Base-by-base conservation (phyloP, 495 filamentous ascomycete genomes). In the Aspergillus bridgeri region DNA sequence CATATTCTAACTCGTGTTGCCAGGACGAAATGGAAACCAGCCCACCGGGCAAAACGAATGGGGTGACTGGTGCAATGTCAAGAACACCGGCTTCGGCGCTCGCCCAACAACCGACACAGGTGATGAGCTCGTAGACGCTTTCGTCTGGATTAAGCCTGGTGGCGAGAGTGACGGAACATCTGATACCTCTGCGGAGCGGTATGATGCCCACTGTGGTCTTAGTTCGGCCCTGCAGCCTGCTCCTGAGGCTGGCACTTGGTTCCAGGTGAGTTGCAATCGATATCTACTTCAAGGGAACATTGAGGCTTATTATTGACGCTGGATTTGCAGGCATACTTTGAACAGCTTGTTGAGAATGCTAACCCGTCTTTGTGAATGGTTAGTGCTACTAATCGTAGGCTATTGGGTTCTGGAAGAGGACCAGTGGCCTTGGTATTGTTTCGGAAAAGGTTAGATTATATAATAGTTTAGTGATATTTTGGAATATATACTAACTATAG, bases 41-140 rank as follows among this genome's bases (percentile, higher is more conserved):
- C 83, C 85, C 58, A 80, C 85, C 22, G 62, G 72, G 27, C 89
- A 89, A 67, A 70, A 81, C 59, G 80, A 73, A 42, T 83, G 89
- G 87, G 89, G 89, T 66, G 81, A 92, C 79, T 94, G 90, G 89
- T 92, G 89, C 81, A 93, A 93, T 69, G 82, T 88, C 65, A 83
- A 82, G 59, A 84, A 81, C 61, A 84, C 88, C 50, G 89, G 89
- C 29, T 91, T 92, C 69, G 89, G 89, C 70, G 77, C 80, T 47
- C 86, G 85, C 56, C 85, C 86, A 0, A 86, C 85, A 4, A 77
- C 83, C 38, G 66, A 80, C 58, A 89, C 88, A 7, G 85, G 84
- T 54, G 65, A 80, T 68, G 65, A 76, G 22, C 79, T 89, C 24
- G 78, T 81, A 52, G 88, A 92, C 69, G 86, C 89, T 47, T 90